Conservation (phyloP, 176 grass and related monocot species). For the Avena eriantha region DNA sequence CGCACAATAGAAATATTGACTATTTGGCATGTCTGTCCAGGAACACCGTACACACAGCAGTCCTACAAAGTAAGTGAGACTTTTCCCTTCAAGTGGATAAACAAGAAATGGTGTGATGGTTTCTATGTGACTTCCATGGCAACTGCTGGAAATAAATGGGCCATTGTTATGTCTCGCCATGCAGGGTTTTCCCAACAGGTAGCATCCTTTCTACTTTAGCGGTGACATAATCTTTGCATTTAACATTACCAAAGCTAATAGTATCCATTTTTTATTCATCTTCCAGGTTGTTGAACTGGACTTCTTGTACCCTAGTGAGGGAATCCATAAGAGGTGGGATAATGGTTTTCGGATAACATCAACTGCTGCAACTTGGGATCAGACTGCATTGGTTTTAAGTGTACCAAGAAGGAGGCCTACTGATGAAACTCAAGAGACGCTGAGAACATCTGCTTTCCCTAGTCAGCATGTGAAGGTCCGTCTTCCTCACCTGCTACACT, state of each 20-base stretch:
- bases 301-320: slow-evolving; percentile 97
- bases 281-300: slow-evolving; percentile 95
- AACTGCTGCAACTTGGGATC: slow-evolving; percentile 87
- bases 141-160: slow-evolving; percentile 95
- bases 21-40: slow-evolving; percentile 44
- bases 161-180: slow-evolving; percentile 93
- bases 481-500: slow-evolving; percentile 25
- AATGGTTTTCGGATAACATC: slow-evolving; percentile 90
- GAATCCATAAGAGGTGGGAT: slow-evolving; percentile 97
- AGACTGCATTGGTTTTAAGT: slow-evolving; percentile 92
- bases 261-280: slow-evolving; percentile 2
- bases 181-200: slow-evolving; percentile 97
- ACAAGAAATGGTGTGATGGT: slow-evolving; percentile 96
- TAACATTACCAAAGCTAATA: slow-evolving; percentile 19
- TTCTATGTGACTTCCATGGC: slow-evolving; percentile 99
- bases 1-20: slow-evolving; percentile 34
- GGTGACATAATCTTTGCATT: slow-evolving; percentile 3
- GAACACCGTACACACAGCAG: slow-evolving; percentile 84
- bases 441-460: slow-evolving; percentile 94
- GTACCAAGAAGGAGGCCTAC: slow-evolving; percentile 75
- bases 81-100: slow-evolving; percentile 99
- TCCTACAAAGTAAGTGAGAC: slow-evolving; percentile 97
- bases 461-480: slow-evolving; percentile 92
- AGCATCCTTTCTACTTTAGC: slow-evolving; percentile 11
- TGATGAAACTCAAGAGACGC: slow-evolving; percentile 94